These are phyloP conservation scores for Ambrosiella xylebori DNA, from an alignment of 2,329 filamentous ascomycete species.

Conservation along the genomic window DNA sequence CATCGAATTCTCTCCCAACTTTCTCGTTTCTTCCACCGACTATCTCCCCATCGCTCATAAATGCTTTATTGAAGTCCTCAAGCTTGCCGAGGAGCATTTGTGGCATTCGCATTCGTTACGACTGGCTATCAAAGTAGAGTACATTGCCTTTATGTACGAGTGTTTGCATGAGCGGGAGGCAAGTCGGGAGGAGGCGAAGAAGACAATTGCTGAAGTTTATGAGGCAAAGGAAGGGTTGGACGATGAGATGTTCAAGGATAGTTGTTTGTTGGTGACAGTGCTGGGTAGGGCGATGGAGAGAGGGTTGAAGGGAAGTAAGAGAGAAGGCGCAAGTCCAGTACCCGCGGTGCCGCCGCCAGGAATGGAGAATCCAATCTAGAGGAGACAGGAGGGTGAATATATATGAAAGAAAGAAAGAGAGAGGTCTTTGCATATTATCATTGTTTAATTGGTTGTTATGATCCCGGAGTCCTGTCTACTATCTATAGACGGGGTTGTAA, in stretches of 20 bases:
- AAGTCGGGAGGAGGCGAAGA: constrained; percentile 60
- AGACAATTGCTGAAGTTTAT: constrained; percentile 80
- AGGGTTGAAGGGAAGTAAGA: constrained; percentile 26
- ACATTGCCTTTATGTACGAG: constrained; percentile 83
- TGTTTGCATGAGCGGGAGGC: constrained; percentile 68
- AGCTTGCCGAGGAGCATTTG: constrained; percentile 56
- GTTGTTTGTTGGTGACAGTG: constrained; percentile 71
- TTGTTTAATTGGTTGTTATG: neutral
- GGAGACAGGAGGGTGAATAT: neutral
- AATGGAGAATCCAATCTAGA: constrained; percentile 29
- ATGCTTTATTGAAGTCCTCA: constrained; percentile 63
- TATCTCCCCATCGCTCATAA: constrained; percentile 69
- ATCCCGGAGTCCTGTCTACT: too few species aligned
- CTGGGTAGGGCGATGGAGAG: constrained; percentile 80
- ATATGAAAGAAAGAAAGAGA: neutral
- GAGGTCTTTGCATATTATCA: neutral
- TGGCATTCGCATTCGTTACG: constrained; percentile 81
- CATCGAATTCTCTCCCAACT: constrained; percentile 25
- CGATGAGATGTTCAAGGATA: constrained; percentile 87
- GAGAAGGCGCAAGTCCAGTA: constrained; percentile 14
- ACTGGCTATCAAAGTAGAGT: constrained; percentile 80
- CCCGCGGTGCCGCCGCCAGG: constrained; percentile 19
- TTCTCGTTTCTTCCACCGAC: constrained; percentile 61
- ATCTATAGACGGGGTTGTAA: neutral
- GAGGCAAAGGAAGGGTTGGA: constrained; percentile 83